Percentiles rank a stretch among this genome's conserved stretches.
phyloP scores from a whole-genome alignment of 305 asterid species.

The Galium porrigens region DNA sequence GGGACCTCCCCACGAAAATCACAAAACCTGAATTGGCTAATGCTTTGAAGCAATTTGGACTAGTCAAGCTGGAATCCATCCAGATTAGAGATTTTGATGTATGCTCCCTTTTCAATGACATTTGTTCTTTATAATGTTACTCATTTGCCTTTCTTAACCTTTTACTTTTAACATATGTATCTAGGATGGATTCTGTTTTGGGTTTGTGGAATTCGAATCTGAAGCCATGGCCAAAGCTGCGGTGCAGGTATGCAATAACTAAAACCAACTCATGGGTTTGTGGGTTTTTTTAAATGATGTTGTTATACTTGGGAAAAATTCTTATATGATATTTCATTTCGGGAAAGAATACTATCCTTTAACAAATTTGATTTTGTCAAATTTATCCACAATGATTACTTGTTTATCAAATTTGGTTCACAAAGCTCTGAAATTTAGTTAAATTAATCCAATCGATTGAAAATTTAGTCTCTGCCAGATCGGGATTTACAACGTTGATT shows the following conservation, averaged over 20 bases:
- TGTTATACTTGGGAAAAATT: not conserved
- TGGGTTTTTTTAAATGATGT: not conserved
- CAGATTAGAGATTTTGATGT: constrained; percentile 38
- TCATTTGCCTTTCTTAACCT: constrained; percentile 7
- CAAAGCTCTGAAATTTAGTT: too few relatives aligned
- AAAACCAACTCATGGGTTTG: not conserved
- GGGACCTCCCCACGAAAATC: constrained; percentile 32
- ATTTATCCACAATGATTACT: too few relatives aligned
- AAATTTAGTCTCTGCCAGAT: too few relatives aligned
- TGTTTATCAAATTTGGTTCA: not conserved
- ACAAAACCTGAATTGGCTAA: constrained; percentile 31
- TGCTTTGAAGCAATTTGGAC: constrained; percentile 35
- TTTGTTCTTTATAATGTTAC: not conserved
- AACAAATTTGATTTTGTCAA: too few relatives aligned
- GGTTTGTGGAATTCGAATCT: constrained; percentile 48
- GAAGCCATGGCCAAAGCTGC: constrained; percentile 41
- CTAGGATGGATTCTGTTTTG: constrained; percentile 55
- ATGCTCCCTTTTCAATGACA: constrained; percentile 7
- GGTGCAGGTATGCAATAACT: constrained; percentile 28
- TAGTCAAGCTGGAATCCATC: constrained; percentile 24
- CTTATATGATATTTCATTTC: too few relatives aligned
- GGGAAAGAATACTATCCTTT: too few relatives aligned
- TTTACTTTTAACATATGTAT: not conserved
- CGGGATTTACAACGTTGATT: not conserved
- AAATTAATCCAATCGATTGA: too few relatives aligned